These are phyloP conservation scores for Macrocybe gigantea DNA, from an alignment of 768 basidiomycete species.

Conservation along the genomic window DNA sequence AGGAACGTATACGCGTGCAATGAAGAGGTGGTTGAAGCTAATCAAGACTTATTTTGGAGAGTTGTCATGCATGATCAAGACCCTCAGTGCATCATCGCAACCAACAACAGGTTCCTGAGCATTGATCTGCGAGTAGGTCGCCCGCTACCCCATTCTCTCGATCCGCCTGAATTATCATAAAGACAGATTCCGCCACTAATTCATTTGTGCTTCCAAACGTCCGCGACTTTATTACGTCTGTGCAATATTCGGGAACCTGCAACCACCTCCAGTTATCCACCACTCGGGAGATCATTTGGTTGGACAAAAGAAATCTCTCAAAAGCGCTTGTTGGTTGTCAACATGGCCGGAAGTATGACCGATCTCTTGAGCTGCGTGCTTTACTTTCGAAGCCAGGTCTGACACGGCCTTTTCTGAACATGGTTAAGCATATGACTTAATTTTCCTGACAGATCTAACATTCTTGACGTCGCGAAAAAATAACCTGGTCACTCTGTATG, in stretches of 20 bases:
- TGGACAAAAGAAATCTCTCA: conserved; percentile 55
- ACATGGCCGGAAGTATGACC: conserved; percentile 58
- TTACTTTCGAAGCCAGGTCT: conserved; percentile 24
- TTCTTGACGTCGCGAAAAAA: conserved; percentile 58
- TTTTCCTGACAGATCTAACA: conserved; percentile 37
- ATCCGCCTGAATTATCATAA: not conserved
- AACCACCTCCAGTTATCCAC: conserved; percentile 49
- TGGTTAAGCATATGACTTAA: not conserved
- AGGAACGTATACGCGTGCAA: too few species aligned
- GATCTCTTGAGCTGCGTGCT: conserved; percentile 43
- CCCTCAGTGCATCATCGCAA: too few species aligned
- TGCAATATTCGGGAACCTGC: conserved; percentile 38
- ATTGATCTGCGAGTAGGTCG: too few species aligned
- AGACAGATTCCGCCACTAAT: not conserved
- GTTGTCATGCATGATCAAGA: too few species aligned
- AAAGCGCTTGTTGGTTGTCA: conserved; percentile 56
- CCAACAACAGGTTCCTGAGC: too few species aligned
- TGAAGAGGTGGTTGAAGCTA: too few species aligned
- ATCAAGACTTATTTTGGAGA: too few species aligned
- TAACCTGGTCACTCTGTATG: conserved; percentile 56
- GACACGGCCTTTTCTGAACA: conserved; percentile 17
- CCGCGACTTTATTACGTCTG: conserved; percentile 44
- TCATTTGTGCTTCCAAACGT: conserved; percentile 14
- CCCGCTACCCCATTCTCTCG: too few species aligned
- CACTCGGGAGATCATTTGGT: conserved; percentile 61